Evolutionary conservation across 345 rosid genomes (phyloP).

Genomic region (Hirschfeldia incana): DNA sequence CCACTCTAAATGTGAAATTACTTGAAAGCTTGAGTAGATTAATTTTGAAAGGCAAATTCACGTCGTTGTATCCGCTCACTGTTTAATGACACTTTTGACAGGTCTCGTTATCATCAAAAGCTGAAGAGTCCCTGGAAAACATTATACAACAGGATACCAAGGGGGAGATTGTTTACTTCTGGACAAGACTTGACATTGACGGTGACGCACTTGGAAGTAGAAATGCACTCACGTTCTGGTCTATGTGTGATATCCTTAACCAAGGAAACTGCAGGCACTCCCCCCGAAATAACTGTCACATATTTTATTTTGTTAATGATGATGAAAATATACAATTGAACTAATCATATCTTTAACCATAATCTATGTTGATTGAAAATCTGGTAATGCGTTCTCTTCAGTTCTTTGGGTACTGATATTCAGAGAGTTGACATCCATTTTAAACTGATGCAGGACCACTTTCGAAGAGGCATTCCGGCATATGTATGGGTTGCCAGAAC

Average conservation of each 20-base stretch:
- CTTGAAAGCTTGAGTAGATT: background rate
- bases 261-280: slow-evolving; percentile 70
- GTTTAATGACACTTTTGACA: slow-evolving; percentile 32
- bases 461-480: slow-evolving; percentile 76
- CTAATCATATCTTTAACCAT: background rate
- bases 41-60: background rate
- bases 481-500: slow-evolving; percentile 73
- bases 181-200: slow-evolving; percentile 59
- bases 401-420: background rate
- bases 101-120: slow-evolving; percentile 65
- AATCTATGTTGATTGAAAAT: background rate
- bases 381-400: background rate
- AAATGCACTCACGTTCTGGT: slow-evolving; percentile 64
- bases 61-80: background rate
- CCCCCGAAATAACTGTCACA: background rate
- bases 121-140: slow-evolving; percentile 63
- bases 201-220: slow-evolving; percentile 46
- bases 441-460: slow-evolving; percentile 57
- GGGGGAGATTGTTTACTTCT: slow-evolving; percentile 68
- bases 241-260: slow-evolving; percentile 73
- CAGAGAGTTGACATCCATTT: background rate
- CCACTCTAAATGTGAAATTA: background rate
- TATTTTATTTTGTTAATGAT: slow-evolving; percentile 10
- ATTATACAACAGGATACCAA: slow-evolving; percentile 55
- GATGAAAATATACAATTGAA: slow-evolving; percentile 3